Conservation (phyloP, 2,329 filamentous ascomycete species). For the Claviceps digitariae region DNA sequence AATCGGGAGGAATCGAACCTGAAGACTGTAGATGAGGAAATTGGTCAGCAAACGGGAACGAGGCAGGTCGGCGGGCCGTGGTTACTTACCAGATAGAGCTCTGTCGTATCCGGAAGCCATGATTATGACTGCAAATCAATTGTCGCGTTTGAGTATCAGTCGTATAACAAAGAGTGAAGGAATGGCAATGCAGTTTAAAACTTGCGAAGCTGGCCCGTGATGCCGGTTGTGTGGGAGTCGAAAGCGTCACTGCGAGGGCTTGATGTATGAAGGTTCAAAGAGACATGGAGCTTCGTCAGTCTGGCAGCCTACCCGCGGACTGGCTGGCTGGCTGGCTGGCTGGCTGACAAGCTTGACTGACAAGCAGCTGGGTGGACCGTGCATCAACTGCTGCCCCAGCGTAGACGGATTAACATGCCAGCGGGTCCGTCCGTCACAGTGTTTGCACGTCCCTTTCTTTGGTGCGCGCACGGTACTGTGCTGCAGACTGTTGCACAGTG, state of each 20-base stretch:
- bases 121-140: constrained; percentile 5
- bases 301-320: constrained; percentile 20
- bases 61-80: constrained; percentile 6
- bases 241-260: neutral
- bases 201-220: neutral
- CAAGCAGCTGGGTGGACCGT: neutral
- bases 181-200: neutral
- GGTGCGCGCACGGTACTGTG: neutral
- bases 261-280: constrained; percentile 1
- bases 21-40: constrained; percentile 55
- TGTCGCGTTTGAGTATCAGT: neutral
- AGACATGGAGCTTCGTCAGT: constrained; percentile 29
- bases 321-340: neutral
- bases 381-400: neutral
- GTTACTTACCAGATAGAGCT: constrained; percentile 85
- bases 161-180: neutral
- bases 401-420: constrained; percentile 1
- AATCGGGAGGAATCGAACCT: constrained; percentile 36
- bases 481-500: neutral
- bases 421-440: neutral
- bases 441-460: neutral
- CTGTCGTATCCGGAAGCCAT: constrained; percentile 97
- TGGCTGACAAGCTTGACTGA: neutral
- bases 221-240: constrained; percentile 3
- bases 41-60: constrained; percentile 17